Evolutionary conservation across 306 rosid genomes (phyloP), one percentile per base, ranked within the genome.

Genomic region (Comarum palustre): DNA sequence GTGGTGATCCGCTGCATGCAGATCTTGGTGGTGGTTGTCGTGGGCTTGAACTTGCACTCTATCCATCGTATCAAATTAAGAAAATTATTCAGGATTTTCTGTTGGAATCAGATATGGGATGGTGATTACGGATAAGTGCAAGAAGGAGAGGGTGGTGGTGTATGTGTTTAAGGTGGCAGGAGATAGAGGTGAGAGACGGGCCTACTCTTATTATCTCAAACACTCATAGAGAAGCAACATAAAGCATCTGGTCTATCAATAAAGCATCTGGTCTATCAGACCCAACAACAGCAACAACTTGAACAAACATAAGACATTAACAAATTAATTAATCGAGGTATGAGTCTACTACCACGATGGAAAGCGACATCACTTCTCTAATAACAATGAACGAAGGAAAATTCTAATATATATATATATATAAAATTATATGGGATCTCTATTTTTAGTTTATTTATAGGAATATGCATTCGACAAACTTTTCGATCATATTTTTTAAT

Each of bases 211-310:
- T 24, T 4, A 58, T 2, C 42, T 82, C 85, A 80, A 83, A 82
- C 77, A 86, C 83, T 76, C 74, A 27, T 54, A 82, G 80, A 47
- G 83, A 82, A 81, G 88, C 96, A 91, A 86, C 98, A 94, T 73
- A 89, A 86, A 90, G 74, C 94, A 91, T 93, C 94, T 86, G 96
- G 84, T 13, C 41, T 69, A 65, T 66, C 66, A 29, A 94, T 73
- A 89, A 86, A 90, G 74, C 94, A 91, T 93, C 94, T 86, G 96
- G 84, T 13, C 41, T 69, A 65, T 66, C 66, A 29, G 16, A 41
- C 59, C 64, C 48, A 66, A 68, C 66, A 62, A 45, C 76, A 78
- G 51, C 59, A 54, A 72, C 72, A 65, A 67, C 77, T 50, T 72
- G 27, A 74, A 57, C 77, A 70, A 55, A 79, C 74, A 77, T 71